A percentile compares a stretch with the other conserved stretches of the same genome.
These are phyloP conservation scores for thale cress (Arabidopsis thaliana) DNA, from an alignment of 345 rosid species.

Conservation along the genomic window TAIR10.1 NC_003070.9:7620501-7621000, in stretches of 20 bases:
- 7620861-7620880: slow-evolving; percentile 98
- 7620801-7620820: neutral
- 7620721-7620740: slow-evolving; percentile 79
- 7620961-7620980: slow-evolving; percentile 56
- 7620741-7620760: slow-evolving; percentile 14
- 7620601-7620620: slow-evolving; percentile 68
- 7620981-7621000: slow-evolving; percentile 51
- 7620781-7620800: neutral
- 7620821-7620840: slow-evolving; percentile 84
- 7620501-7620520: slow-evolving; percentile 52
- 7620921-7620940: slow-evolving; percentile 76
- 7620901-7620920: slow-evolving; percentile 98
- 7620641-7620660: slow-evolving; percentile 92
- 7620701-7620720: slow-evolving; percentile 98
- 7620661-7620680: slow-evolving; percentile 97
- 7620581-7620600: slow-evolving; percentile 55
- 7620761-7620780: slow-evolving; percentile 4
- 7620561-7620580: slow-evolving; percentile 56
- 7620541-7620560: slow-evolving; percentile 61
- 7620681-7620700: slow-evolving; percentile 94
- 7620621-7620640: slow-evolving; percentile 72
- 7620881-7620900: slow-evolving; percentile 95
- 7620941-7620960: slow-evolving; percentile 68
- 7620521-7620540: slow-evolving; percentile 55
- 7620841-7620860: slow-evolving; percentile 96